Evolutionary conservation across 2,329 filamentous ascomycete species (phyloP), one percentile per base, ranked within the genome.

Genomic region (Lizonia empirigonia): DNA sequence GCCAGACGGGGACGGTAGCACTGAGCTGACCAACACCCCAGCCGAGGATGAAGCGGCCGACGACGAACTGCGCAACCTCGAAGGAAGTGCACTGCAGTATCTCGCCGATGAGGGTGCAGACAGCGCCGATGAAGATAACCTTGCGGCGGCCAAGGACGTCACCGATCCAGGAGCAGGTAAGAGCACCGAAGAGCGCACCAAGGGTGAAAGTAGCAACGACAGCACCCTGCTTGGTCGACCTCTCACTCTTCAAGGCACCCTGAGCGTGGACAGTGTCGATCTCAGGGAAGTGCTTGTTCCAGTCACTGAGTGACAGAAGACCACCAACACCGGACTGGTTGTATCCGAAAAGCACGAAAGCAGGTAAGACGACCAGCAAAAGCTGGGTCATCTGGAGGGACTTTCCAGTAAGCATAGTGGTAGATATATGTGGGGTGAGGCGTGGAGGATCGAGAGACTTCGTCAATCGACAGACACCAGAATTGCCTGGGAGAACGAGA

Each of bases 291-390:
- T 74, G 72, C 50, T 74, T 65, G 35, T 72, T 69, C 72, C 73
- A 76, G 51, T 71, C 70, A 7, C 58, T 49, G 2, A 74, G 64
- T 48, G 76, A 68, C 51, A 77, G 60, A n/a, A 81, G 68, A 12
- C 78, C 78, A 35, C 78, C 78, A n/a, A 78, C 72, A 37, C 77
- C 77, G 39, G 77, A 76, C 59, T 81, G 77, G 61, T 82, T 81
- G 70, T 81, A 82, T 44, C 80, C 79, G 57, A 79, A 81, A 38
- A 78, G 69, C 45, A 80, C 74, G 52, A 80, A 80, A 15, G 74
- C 64, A 6, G 74, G 74, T 36, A 71, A 50, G 45, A 74, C 73
- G 29, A 76, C 68, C 35, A 75, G 61, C 54, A 73, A 42, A 19
- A 74, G 69, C 59, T 74, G 69, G 26, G 62, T 61, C 44, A 56